phyloP scores from a whole-genome alignment of 768 basidiomycete species.

The Hebeloma cylindrosporum region DNA sequence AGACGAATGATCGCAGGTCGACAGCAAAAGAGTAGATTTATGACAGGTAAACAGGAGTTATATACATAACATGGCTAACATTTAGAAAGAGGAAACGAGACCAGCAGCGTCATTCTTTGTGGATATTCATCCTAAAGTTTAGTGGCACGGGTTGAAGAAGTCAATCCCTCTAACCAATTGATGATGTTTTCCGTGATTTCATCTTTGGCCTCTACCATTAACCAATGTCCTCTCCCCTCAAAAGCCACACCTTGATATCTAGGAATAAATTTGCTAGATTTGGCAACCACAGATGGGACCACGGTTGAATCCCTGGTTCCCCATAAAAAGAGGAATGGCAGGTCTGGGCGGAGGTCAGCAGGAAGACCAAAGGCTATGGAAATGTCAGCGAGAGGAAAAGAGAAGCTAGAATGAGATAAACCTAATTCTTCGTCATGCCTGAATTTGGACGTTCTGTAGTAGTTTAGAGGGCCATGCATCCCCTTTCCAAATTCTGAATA shows the following conservation, averaged over 20 bases:
- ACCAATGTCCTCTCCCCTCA: slow-evolving; percentile 65
- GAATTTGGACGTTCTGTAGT: slow-evolving; percentile 62
- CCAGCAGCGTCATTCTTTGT: neutral
- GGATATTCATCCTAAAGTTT: neutral
- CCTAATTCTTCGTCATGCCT: slow-evolving; percentile 69
- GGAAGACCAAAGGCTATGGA: slow-evolving; percentile 43
- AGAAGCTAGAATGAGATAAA: slow-evolving; percentile 15
- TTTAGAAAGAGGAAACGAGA: neutral
- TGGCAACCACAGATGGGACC: slow-evolving; percentile 39
- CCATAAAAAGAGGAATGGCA: slow-evolving; percentile 63
- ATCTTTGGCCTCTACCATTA: slow-evolving; percentile 63
- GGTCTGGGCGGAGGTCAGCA: slow-evolving; percentile 40
- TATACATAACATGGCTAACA: too few species aligned
- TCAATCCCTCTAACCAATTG: slow-evolving; percentile 44
- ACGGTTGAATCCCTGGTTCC: slow-evolving; percentile 57
- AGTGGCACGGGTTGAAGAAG: slow-evolving; percentile 18
- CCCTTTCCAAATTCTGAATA: slow-evolving; percentile 43
- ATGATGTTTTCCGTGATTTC: slow-evolving; percentile 49
- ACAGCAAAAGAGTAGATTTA: too few species aligned
- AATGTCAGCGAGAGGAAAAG: slow-evolving; percentile 7
- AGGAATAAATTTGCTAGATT: slow-evolving; percentile 49
- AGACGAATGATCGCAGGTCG: too few species aligned
- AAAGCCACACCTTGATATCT: slow-evolving; percentile 51
- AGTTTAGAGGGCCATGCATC: slow-evolving; percentile 75
- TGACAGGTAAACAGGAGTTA: too few species aligned